Conservation (phyloP, 2,329 filamentous ascomycete genomes). For the Colletotrichum truncatum region DNA sequence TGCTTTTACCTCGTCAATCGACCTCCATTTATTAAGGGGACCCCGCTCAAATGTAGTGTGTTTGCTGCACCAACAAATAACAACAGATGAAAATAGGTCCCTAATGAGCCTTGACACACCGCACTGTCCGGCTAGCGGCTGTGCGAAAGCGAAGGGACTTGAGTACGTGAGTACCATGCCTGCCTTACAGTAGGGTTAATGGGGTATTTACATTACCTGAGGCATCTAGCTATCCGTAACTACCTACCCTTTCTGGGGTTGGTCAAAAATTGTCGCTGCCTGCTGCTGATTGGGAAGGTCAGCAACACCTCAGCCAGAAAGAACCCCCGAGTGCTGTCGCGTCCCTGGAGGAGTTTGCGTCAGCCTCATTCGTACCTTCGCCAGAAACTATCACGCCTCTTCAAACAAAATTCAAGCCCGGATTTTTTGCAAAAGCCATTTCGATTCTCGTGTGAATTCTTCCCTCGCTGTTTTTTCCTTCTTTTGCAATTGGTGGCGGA, state of each 20-base stretch:
- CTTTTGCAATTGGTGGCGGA: background rate
- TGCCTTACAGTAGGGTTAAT: no score
- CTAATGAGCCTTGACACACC: background rate
- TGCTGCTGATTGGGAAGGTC: slow-evolving; percentile 4
- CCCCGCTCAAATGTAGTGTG: no score
- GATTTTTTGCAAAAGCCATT: background rate
- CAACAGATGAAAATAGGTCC: background rate
- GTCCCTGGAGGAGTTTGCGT: slow-evolving; percentile 15
- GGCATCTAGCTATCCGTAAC: no score
- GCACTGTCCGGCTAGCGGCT: background rate
- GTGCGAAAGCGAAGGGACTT: background rate
- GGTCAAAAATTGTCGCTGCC: background rate
- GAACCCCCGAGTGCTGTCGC: background rate
- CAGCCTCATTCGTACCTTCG: slow-evolving; percentile 22
- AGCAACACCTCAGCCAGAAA: background rate
- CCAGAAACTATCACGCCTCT: background rate
- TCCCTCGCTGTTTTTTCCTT: background rate
- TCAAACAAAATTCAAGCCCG: background rate
- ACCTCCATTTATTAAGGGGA: no score
- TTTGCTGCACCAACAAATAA: background rate
- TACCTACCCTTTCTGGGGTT: background rate
- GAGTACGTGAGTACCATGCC: background rate
- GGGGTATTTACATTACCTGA: no score
- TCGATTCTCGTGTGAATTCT: background rate
- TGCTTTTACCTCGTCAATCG: no score